phyloP scores from a whole-genome alignment of 78 protist species.

The Capsaspora owczarzaki region DNA sequence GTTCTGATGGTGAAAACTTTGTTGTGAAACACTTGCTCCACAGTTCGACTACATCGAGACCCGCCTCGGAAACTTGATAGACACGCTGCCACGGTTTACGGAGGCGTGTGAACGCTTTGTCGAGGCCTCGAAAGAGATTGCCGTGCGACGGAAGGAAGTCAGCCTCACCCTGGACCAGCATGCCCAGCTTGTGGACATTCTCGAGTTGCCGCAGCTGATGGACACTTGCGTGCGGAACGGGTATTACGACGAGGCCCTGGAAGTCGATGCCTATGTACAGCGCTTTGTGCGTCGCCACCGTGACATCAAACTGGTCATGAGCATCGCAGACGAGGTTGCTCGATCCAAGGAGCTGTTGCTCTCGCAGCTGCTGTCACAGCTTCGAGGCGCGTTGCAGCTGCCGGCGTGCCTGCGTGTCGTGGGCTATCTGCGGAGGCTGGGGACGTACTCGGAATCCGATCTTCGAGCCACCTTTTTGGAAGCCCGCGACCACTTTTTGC shows the following conservation, averaged over 20 bases:
- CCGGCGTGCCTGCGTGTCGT: slow-evolving; percentile 35
- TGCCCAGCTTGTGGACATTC: slow-evolving; percentile 30
- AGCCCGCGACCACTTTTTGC: slow-evolving; percentile 17
- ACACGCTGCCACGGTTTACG: background rate
- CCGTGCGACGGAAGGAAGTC: background rate
- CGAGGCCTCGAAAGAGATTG: background rate
- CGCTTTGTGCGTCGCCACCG: background rate
- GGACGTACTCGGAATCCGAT: slow-evolving; percentile 4
- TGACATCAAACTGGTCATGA: background rate
- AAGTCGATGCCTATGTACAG: slow-evolving; percentile 8
- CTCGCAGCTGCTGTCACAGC: slow-evolving; percentile 10
- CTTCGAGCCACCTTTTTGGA: slow-evolving; percentile 15
- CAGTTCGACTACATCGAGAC: background rate
- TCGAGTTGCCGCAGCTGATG: slow-evolving; percentile 43
- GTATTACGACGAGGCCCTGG: slow-evolving; percentile 43
- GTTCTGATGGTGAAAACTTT: background rate
- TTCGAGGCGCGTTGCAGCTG: slow-evolving; percentile 17
- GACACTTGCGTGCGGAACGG: slow-evolving; percentile 41
- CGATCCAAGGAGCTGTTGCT: slow-evolving; percentile 11
- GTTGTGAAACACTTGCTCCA: too few relatives aligned
- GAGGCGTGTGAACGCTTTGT: background rate
- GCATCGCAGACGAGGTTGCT: slow-evolving; percentile 3
- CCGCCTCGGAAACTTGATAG: background rate
- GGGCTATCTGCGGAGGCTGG: slow-evolving; percentile 36
- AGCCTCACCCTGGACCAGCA: background rate